A percentile compares a stretch with the other conserved stretches of the same genome.
Evolutionary conservation across 257 asterid genomes (phyloP).

Genomic region (Plantago major): DNA sequence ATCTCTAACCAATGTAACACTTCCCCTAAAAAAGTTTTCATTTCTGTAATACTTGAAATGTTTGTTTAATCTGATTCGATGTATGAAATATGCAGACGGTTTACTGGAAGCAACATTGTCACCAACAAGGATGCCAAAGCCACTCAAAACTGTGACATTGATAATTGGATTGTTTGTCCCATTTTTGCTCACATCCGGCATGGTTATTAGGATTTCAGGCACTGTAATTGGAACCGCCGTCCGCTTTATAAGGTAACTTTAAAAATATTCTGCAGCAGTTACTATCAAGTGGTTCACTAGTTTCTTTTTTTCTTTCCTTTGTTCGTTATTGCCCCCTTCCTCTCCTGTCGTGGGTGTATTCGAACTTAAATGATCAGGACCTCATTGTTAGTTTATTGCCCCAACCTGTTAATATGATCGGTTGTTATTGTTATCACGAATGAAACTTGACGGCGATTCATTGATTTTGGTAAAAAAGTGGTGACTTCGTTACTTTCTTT

Average conservation of each 20-base stretch:
- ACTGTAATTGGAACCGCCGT: conserved; percentile 65
- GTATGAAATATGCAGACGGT: conserved; percentile 61
- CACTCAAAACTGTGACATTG: conserved; percentile 78
- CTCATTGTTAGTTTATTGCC: too few species aligned
- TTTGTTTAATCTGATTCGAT: conserved; percentile 24
- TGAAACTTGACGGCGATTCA: too few species aligned
- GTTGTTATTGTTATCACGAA: too few species aligned
- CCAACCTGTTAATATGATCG: too few species aligned
- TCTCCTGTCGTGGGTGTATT: background rate
- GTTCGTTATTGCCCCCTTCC: background rate
- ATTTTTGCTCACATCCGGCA: conserved; percentile 71
- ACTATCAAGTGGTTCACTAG: background rate
- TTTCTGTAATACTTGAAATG: background rate
- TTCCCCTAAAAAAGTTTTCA: background rate
- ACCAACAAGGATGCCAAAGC: conserved; percentile 79
- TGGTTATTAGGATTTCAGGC: conserved; percentile 54
- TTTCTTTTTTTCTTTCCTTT: background rate
- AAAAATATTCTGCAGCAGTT: background rate
- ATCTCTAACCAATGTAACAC: background rate
- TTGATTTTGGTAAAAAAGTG: background rate
- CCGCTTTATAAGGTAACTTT: conserved; percentile 64
- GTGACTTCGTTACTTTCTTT: conserved; percentile 20
- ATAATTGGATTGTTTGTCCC: conserved; percentile 69
- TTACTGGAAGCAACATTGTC: conserved; percentile 95
- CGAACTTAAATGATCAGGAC: too few species aligned